Conservation (phyloP, 768 basidiomycete genomes). For the Ramaria rubella region DNA sequence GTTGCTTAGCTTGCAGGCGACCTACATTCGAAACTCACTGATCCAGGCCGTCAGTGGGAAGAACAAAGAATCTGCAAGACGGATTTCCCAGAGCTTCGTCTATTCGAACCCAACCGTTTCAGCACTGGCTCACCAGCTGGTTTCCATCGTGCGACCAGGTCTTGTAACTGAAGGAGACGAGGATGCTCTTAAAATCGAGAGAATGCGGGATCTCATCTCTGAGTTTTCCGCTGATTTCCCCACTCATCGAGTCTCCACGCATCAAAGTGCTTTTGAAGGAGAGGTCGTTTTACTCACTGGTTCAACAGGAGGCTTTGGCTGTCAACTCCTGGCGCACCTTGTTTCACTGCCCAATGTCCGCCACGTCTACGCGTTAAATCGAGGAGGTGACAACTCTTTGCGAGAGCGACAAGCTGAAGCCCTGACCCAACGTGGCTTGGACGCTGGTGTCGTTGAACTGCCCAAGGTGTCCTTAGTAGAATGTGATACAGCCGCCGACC, state of each 20-base stretch:
- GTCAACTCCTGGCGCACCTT: constrained; percentile 28
- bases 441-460: neutral
- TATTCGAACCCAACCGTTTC: constrained; percentile 20
- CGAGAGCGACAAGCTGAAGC: neutral
- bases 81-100: constrained; percentile 15
- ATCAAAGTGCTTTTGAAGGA: neutral
- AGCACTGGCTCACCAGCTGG: constrained; percentile 4
- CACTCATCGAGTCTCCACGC: neutral
- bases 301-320: constrained; percentile 36
- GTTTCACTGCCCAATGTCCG: constrained; percentile 20
- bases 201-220: constrained; percentile 2
- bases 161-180: neutral
- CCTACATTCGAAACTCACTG: constrained; percentile 9
- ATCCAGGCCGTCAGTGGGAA: neutral
- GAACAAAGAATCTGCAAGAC: no score
- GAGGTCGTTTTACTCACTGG: constrained; percentile 33
- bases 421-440: constrained; percentile 3
- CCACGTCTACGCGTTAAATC: constrained; percentile 29
- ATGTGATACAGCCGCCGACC: constrained; percentile 3
- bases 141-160: neutral
- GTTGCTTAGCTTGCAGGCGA: constrained; percentile 12
- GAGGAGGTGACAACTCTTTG: constrained; percentile 12
- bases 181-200: neutral
- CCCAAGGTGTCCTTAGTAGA: constrained; percentile 12
- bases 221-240: constrained; percentile 17